These are phyloP conservation scores for Colletotrichum australisinense DNA, from an alignment of 2,329 filamentous ascomycete species.

Conservation along the genomic window DNA sequence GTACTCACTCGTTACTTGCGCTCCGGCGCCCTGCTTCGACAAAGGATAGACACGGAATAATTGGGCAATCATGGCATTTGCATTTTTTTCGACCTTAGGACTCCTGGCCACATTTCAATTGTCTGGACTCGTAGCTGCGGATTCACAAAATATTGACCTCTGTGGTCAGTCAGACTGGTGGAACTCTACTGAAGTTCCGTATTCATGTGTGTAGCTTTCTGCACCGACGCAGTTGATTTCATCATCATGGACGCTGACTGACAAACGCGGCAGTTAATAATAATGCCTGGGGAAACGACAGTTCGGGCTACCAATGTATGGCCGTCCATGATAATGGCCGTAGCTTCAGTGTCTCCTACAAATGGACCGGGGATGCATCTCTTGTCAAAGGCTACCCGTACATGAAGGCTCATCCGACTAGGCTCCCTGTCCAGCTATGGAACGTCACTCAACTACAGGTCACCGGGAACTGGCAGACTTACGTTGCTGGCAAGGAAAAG, in stretches of 20 bases:
- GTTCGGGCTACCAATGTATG: constrained; percentile 32
- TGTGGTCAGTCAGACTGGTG: constrained; percentile 34
- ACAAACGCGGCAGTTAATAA: constrained; percentile 21
- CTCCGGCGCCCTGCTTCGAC: neutral
- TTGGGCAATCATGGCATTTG: constrained; percentile 6
- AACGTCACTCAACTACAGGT: constrained; percentile 30
- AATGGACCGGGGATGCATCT: constrained; percentile 32
- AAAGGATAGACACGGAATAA: neutral
- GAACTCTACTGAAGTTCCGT: constrained; percentile 33
- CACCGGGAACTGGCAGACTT: constrained; percentile 30
- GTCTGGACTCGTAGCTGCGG: constrained; percentile 6
- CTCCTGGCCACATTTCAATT: constrained; percentile 11
- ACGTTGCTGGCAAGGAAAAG: constrained; percentile 26
- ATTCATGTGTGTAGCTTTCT: constrained; percentile 18
- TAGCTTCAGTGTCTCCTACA: constrained; percentile 30
- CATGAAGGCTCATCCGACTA: constrained; percentile 27
- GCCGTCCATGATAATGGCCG: constrained; percentile 26
- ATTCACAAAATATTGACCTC: constrained; percentile 15
- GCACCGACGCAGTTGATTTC: neutral
- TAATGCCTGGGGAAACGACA: constrained; percentile 34
- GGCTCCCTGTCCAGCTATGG: constrained; percentile 30
- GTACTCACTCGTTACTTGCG: neutral
- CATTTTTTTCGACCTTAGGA: neutral
- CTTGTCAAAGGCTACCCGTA: constrained; percentile 32
- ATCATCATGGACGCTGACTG: neutral